Percentiles rank a stretch among this genome's conserved stretches.
Evolutionary conservation across 805 yeast genomes (phyloP).

Genomic region (Ogataea sp.): DNA sequence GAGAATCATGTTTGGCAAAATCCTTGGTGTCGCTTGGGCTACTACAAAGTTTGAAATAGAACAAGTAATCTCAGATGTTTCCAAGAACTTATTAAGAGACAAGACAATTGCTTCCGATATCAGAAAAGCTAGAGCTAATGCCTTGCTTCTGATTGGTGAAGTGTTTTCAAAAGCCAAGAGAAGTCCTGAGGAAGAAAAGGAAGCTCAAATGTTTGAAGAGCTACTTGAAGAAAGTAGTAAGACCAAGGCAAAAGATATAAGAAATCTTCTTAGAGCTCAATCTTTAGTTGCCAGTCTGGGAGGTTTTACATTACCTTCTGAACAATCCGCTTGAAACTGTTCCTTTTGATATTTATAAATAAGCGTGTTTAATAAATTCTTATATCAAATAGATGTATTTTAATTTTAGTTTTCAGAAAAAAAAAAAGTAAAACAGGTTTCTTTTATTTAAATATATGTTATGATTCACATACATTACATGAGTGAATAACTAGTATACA

Average conservation of each 20-base stretch:
- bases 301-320: too few relatives aligned
- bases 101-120: slow-evolving; percentile 36
- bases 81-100: slow-evolving; percentile 58
- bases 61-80: slow-evolving; percentile 62
- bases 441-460: too few relatives aligned
- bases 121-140: slow-evolving; percentile 54
- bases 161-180: slow-evolving; percentile 53
- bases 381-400: too few relatives aligned
- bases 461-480: too few relatives aligned
- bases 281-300: background rate
- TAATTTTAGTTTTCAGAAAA: too few relatives aligned
- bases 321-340: too few relatives aligned
- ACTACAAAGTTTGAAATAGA: slow-evolving; percentile 76
- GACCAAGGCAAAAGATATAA: slow-evolving; percentile 21
- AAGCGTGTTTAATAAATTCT: too few relatives aligned
- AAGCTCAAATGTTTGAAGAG: slow-evolving; percentile 71
- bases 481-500: too few relatives aligned
- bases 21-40: slow-evolving; percentile 78
- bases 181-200: slow-evolving; percentile 64
- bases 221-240: slow-evolving; percentile 26
- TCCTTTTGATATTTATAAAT: background rate
- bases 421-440: too few relatives aligned
- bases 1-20: slow-evolving; percentile 69
- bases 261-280: background rate
- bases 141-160: slow-evolving; percentile 51